Conservation (phyloP, 331 rosid species). For the Malus hybrid region DNA sequence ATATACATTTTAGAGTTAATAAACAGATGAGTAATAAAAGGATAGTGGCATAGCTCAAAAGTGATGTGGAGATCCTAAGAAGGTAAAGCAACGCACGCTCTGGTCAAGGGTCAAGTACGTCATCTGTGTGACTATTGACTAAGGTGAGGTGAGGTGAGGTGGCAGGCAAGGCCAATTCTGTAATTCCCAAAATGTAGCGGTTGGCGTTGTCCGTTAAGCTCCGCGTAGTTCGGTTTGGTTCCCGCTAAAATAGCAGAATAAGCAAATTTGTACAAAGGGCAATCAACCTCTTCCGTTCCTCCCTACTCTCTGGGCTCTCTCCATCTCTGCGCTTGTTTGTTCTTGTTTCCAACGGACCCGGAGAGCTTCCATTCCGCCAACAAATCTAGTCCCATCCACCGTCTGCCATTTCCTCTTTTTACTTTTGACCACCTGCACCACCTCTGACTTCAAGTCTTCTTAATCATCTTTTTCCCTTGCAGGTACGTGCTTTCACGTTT, state of each 20-base stretch:
- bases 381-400: too few species aligned
- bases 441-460: not conserved
- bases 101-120: not conserved
- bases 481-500: not conserved
- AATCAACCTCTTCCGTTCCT: slow-evolving; percentile 12
- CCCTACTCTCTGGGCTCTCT: slow-evolving; percentile 7
- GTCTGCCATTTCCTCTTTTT: not conserved
- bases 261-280: slow-evolving; percentile 6
- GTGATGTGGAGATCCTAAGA: too few species aligned
- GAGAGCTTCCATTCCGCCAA: too few species aligned
- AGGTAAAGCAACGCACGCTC: not conserved
- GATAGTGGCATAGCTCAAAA: too few species aligned
- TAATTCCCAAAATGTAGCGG: not conserved
- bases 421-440: not conserved
- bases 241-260: slow-evolving; percentile 25
- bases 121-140: not conserved
- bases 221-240: slow-evolving; percentile 24
- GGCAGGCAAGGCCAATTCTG: not conserved
- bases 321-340: not conserved
- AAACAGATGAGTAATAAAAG: too few species aligned
- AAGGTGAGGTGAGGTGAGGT: too few species aligned
- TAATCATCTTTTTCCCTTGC: not conserved
- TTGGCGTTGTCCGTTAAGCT: not conserved
- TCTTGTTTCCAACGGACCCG: slow-evolving; percentile 7
- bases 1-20: too few species aligned